A percentile compares a stretch with the other conserved stretches of the same genome.
phyloP scores from a whole-genome alignment of 192 early-diverging fungal genomes.

The Entophlyctis luteolus region DNA sequence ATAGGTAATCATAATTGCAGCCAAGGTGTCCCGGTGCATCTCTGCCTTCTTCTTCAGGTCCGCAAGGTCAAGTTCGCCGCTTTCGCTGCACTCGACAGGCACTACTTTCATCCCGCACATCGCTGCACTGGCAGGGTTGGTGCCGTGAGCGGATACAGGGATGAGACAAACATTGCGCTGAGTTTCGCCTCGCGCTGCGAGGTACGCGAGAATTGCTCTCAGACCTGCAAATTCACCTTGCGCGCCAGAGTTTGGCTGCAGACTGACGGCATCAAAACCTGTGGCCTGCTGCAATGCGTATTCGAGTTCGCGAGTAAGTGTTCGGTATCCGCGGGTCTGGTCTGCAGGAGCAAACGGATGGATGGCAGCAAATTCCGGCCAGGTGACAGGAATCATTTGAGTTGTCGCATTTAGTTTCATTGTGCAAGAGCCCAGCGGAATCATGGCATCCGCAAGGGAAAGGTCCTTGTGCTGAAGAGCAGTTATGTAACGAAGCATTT shows the following conservation, averaged over 20 bases:
- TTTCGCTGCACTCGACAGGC: slow-evolving; percentile 82
- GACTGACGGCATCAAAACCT: slow-evolving; percentile 85
- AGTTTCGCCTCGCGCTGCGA: slow-evolving; percentile 71
- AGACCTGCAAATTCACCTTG: slow-evolving; percentile 99
- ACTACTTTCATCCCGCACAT: slow-evolving; percentile 96
- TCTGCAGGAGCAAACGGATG: slow-evolving; percentile 95
- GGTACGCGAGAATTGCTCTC: slow-evolving; percentile 90
- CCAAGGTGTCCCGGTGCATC: slow-evolving; percentile 80
- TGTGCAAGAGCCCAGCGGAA: slow-evolving; percentile 96
- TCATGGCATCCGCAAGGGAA: slow-evolving; percentile 98
- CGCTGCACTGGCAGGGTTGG: slow-evolving; percentile 97
- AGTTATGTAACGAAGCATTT: slow-evolving; percentile 95
- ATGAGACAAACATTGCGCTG: slow-evolving; percentile 93
- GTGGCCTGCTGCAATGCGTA: slow-evolving; percentile 86
- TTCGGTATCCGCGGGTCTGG: slow-evolving; percentile 90
- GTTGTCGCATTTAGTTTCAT: slow-evolving; percentile 99
- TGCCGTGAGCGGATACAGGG: slow-evolving; percentile 98
- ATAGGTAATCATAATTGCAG: slow-evolving; percentile 98
- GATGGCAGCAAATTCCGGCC: slow-evolving; percentile 92
- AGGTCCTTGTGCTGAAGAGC: slow-evolving; percentile 96
- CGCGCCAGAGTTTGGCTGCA: slow-evolving; percentile 98
- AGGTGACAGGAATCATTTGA: slow-evolving; percentile 99
- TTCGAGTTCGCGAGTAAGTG: slow-evolving; percentile 84
- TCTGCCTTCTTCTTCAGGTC: slow-evolving; percentile 86
- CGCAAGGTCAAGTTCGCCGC: slow-evolving; percentile 87